Percentiles rank a stretch among this genome's conserved stretches.
phyloP scores from a whole-genome alignment of 345 rosid genomes.

The Geranium rotundifolium region DNA sequence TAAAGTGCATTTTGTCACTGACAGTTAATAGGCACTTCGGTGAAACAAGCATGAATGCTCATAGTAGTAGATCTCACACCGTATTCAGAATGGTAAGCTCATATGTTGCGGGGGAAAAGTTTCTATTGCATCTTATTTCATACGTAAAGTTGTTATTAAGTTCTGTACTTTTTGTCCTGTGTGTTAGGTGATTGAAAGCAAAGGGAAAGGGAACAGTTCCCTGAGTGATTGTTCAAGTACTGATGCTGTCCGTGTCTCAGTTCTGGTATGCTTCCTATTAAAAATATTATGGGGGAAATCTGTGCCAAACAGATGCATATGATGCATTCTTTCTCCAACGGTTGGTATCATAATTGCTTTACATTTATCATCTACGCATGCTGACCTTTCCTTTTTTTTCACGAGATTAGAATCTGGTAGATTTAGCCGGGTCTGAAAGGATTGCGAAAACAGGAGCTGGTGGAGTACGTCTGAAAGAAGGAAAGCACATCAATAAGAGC shows the following conservation, averaged over 20 bases:
- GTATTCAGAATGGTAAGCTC: conserved; percentile 82
- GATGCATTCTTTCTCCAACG: neutral
- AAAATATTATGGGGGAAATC: neutral
- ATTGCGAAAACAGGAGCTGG: conserved; percentile 93
- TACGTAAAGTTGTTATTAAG: neutral
- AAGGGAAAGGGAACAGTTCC: conserved; percentile 37
- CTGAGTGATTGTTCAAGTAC: conserved; percentile 23
- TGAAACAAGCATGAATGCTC: conserved; percentile 89
- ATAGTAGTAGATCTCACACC: conserved; percentile 95
- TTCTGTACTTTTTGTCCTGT: conserved; percentile 1
- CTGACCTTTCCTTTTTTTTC: neutral
- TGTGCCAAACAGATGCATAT: neutral
- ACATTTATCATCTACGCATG: neutral
- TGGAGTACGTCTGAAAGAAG: conserved; percentile 88
- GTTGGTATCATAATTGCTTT: neutral
- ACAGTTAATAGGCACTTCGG: conserved; percentile 87
- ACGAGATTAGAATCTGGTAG: conserved; percentile 64
- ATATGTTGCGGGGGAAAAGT: neutral
- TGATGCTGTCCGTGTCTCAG: conserved; percentile 82
- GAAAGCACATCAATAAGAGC: conserved; percentile 90
- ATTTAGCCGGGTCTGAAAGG: conserved; percentile 90
- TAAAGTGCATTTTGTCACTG: conserved; percentile 8
- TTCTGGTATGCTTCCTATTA: conserved; percentile 44
- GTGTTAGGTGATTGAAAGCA: conserved; percentile 82
- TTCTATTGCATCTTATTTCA: neutral